phyloP scores from a whole-genome alignment of 139 green algal genomes.

The Edaphochlamys debaryana region DNA sequence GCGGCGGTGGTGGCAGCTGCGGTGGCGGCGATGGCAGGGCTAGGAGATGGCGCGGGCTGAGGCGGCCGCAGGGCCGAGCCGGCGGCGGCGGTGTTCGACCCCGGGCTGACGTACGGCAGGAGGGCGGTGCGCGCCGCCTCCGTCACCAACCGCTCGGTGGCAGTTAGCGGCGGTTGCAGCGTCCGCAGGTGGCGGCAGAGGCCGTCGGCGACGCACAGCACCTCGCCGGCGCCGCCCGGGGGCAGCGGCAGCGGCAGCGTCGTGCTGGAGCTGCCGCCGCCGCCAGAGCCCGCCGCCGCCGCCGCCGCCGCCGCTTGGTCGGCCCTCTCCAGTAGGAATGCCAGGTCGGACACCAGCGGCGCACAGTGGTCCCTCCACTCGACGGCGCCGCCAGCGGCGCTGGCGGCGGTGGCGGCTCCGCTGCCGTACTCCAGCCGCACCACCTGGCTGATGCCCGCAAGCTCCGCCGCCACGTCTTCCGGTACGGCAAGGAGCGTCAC shows the following conservation, averaged over 20 bases:
- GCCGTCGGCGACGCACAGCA: background rate
- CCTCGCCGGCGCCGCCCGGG: background rate
- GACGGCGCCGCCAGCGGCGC: background rate
- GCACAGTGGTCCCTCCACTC: slow-evolving; percentile 10
- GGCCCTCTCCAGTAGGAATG: slow-evolving; percentile 12
- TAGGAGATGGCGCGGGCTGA: background rate
- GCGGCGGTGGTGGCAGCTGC: too few species aligned
- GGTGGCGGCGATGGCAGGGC: too few species aligned
- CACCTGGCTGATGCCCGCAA: background rate
- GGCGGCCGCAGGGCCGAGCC: too few species aligned
- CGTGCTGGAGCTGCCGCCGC: background rate
- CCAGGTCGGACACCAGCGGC: slow-evolving; percentile 15
- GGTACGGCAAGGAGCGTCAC: background rate
- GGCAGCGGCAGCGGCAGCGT: background rate
- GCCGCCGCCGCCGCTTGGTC: background rate
- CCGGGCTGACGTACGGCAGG: background rate
- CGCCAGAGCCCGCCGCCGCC: background rate
- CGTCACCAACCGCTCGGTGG: background rate
- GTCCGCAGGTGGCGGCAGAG: background rate
- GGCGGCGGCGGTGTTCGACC: too few species aligned
- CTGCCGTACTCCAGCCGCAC: slow-evolving; percentile 19
- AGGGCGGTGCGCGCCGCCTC: background rate
- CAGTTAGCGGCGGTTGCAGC: too few species aligned
- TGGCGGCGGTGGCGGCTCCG: background rate
- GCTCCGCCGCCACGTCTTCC: background rate